Evolutionary conservation across 192 early-diverging fungal species (phyloP), one percentile per base, ranked within the genome.

Genomic region (Mortierella claussenii): DNA sequence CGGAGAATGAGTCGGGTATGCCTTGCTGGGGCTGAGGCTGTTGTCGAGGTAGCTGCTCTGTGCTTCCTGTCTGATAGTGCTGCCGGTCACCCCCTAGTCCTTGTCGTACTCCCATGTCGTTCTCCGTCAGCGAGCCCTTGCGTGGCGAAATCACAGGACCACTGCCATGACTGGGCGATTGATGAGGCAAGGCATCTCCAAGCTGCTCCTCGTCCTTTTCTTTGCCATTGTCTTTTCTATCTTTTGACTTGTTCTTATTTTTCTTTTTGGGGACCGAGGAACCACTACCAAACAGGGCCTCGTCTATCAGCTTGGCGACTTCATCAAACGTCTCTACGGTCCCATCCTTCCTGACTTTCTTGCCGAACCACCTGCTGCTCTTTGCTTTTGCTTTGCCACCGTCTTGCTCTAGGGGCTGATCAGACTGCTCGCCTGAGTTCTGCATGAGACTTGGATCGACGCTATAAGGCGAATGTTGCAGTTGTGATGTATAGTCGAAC

Each of bases 251-350:
- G 17, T 27, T 42, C 21, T 64, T 58, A 24, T 71, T 59, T 42
- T 65, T 65, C 47, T 60, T 75, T 15, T 33, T 27, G n/a, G 36
- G 28, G 0, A 23, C 17, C 1, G 58, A 52, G 20, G 27, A 28
- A 3, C 64, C 57, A 9, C 63, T 56, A n/a, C 71, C 73, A 57
- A 76, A 76, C 13, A 76, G 30, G 8, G 65, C 73, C 42, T 76
- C 64, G 20, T 76, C 73, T 65, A 76, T 67, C 27, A 66, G 20
- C 37, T 60, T 76, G 30, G 65, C 63, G 27, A 76, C 64, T 8
- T 66, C 63, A 26, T 75, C 71, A 11, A 60, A 55, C 6, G 26
- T 23, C 32, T 75, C 71, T 9, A 40, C 24, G 0, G 30, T 32
- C 20, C 20, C 54, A 5, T 65, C 63, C 18, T 58, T 65, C 7